A percentile compares a stretch with the other conserved stretches of the same genome.
Evolutionary conservation across 2,329 filamentous ascomycete genomes (phyloP).

Genomic region (Blumeria hordei): DNA sequence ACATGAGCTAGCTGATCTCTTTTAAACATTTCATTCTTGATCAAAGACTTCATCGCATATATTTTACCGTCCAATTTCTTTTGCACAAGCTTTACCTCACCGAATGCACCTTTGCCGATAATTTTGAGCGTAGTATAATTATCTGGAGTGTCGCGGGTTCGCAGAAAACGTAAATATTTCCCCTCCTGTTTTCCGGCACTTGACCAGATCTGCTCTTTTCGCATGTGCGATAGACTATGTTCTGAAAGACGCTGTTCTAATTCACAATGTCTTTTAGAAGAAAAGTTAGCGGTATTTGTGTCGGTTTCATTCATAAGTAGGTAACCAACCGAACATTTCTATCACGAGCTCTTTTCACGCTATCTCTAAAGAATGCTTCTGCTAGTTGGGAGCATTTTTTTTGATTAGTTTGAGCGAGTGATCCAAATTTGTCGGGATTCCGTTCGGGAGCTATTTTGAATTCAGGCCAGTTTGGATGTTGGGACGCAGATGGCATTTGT

Average conservation of each 20-base stretch:
- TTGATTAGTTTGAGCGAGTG: constrained; percentile 41
- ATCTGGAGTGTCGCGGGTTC: constrained; percentile 76
- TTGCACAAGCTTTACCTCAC: constrained; percentile 92
- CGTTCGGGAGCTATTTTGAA: constrained; percentile 62
- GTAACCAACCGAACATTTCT: constrained; percentile 63
- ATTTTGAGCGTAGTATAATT: constrained; percentile 96
- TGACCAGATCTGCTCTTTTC: constrained; percentile 67
- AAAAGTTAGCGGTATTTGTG: background rate
- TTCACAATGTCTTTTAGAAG: constrained; percentile 50
- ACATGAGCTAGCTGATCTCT: constrained; percentile 96
- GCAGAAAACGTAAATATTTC: constrained; percentile 78
- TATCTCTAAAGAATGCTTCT: constrained; percentile 93
- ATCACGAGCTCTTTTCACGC: constrained; percentile 84
- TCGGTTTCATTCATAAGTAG: background rate
- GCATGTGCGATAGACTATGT: constrained; percentile 44
- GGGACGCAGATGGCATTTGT: constrained; percentile 34
- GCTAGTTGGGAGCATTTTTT: constrained; percentile 48
- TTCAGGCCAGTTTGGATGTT: constrained; percentile 34
- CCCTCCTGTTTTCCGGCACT: constrained; percentile 72
- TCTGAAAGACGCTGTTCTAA: constrained; percentile 69
- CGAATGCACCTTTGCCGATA: constrained; percentile 96
- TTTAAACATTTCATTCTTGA: constrained; percentile 99
- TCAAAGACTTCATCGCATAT: constrained; percentile 91
- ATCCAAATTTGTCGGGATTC: constrained; percentile 57
- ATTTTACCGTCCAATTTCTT: constrained; percentile 92